Evolutionary conservation across 495 filamentous ascomycete genomes (phyloP).

Genomic region (Trichoderma parareesei): DNA sequence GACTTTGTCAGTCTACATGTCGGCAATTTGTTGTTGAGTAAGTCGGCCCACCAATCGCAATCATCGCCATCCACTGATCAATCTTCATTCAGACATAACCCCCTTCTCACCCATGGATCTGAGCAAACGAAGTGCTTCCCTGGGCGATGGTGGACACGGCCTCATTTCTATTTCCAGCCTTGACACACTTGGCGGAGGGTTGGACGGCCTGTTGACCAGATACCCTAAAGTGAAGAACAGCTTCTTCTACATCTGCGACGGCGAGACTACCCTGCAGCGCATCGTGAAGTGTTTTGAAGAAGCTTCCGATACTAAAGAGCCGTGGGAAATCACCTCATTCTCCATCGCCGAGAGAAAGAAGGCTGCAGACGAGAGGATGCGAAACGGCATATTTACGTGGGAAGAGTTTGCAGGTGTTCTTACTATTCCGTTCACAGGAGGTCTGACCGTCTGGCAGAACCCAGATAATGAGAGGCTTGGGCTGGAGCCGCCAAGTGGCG

Average conservation of each 20-base stretch:
- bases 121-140: neutral
- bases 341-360: neutral
- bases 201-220: neutral
- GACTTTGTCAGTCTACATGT: constrained; percentile 1
- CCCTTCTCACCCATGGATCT: neutral
- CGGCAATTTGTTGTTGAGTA: neutral
- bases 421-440: neutral
- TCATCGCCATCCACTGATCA: neutral
- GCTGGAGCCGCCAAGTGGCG: neutral
- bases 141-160: neutral
- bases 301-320: neutral
- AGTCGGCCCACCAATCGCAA: neutral
- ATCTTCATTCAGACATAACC: neutral
- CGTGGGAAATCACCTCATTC: neutral
- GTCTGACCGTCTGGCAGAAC: neutral
- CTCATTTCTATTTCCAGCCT: constrained; percentile 1
- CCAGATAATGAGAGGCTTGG: neutral
- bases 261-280: neutral
- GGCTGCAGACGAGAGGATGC: neutral
- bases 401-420: neutral
- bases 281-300: neutral
- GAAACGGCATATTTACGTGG: neutral
- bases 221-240: neutral
- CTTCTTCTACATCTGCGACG: constrained; percentile 9
- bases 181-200: neutral